phyloP scores from a whole-genome alignment of 306 rosid genomes.

The Trifolium dubium region DNA sequence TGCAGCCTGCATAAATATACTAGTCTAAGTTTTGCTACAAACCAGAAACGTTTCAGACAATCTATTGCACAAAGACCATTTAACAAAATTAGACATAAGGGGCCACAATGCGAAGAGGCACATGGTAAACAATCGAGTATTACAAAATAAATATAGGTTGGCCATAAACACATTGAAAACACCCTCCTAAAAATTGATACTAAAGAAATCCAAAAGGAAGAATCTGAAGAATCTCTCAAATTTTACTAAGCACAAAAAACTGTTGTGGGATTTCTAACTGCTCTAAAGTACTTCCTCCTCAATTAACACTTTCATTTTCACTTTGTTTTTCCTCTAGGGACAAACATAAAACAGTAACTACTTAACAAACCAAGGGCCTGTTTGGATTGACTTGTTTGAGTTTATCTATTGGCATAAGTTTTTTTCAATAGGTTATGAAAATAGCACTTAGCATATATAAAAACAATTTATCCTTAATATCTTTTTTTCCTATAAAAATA shows the following conservation, averaged over 20 bases:
- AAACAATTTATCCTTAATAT: too few relatives aligned
- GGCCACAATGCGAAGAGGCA: constrained; percentile 1
- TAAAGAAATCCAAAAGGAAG: neutral
- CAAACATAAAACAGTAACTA: neutral
- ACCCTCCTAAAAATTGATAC: neutral
- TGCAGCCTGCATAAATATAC: constrained; percentile 66
- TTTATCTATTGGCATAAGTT: too few relatives aligned
- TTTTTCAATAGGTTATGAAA: too few relatives aligned
- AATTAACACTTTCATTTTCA: neutral
- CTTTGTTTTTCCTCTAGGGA: neutral
- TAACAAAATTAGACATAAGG: neutral
- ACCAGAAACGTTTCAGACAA: constrained; percentile 1
- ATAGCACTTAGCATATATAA: too few relatives aligned
- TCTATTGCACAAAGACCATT: neutral
- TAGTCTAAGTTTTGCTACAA: neutral
- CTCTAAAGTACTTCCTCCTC: neutral
- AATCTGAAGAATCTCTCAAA: too few relatives aligned
- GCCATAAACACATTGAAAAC: constrained; percentile 16
- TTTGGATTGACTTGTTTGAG: too few relatives aligned
- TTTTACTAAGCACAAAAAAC: too few relatives aligned
- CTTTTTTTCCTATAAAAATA: too few relatives aligned
- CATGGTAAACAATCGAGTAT: neutral
- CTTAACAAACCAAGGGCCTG: too few relatives aligned
- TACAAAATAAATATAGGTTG: neutral
- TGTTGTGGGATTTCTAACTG: too few relatives aligned